Base-by-base conservation (phyloP, 225 moss, liverwort and hornwort species). In the Straminergon stramineum region DNA sequence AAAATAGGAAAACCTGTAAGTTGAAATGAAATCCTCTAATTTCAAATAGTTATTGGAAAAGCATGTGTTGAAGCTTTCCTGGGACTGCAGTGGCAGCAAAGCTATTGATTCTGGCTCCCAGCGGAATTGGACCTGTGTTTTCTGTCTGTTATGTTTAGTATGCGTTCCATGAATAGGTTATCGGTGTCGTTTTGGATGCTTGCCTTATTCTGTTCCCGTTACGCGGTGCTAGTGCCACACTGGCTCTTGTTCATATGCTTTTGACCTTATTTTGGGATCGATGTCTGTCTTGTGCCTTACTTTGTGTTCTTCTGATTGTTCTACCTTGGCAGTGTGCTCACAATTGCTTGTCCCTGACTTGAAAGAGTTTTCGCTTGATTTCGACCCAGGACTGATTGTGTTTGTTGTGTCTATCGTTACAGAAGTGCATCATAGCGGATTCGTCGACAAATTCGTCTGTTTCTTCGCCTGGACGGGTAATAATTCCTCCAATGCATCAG, bases 401-500 rank as follows among this genome's bases (percentile, higher is more conserved):
- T 20, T 57, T 65, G 45, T 83, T 70, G 74, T 86, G 66, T 64
- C 60, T 22, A 66, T 81, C 62, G 16, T 86, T 65, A 66, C 90
- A 94, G 94, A 93, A 84, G 64, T 95, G 95, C 73, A 91, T 92
- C 48, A 64, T 90, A 21, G 88, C 89, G 37, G 94, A 93, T 88
- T 88, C 91, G 39, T 90, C 95, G 58, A 88, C 89, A 70, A 94
- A 90, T 84, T 92, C 86, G 37, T 75, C 92, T 81, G 92, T 94
- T 82, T 95, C 97, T 66, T 94, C 91, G 88, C 95, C 96, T 86
- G 95, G 94, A 69, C 96, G 95, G 87, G 93, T 96, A 5, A 85
- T 93, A 76, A 92, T 95, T 68, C 96, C 96, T 45, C 77, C 96
- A 58, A 93, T 94, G 91, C 88, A 91, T 45, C 93, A 94, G 87